These are phyloP conservation scores for Sporothrix sp. DNA, from an alignment of 2,329 filamentous ascomycete genomes.

Conservation along the genomic window DNA sequence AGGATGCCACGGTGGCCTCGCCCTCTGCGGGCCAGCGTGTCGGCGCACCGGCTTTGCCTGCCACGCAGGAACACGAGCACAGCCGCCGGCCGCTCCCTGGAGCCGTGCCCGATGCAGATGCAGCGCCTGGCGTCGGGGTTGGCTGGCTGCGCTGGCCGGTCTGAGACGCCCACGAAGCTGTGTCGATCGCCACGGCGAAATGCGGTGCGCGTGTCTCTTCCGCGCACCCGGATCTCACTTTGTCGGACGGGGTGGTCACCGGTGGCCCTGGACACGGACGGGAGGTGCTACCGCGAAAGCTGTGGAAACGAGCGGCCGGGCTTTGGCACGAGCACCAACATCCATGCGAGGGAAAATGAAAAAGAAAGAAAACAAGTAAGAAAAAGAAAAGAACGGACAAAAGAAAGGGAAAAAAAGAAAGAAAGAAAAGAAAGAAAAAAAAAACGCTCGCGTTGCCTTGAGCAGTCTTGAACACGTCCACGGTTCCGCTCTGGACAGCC, in stretches of 20 bases:
- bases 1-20: constrained; percentile 6
- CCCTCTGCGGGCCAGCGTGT: constrained; percentile 2
- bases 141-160: constrained; percentile 16
- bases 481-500: no score
- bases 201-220: background rate
- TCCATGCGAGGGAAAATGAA: background rate
- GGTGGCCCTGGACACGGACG: no score
- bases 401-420: no score
- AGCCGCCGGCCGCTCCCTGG: background rate
- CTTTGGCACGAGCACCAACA: no score
- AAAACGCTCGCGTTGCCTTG: no score
- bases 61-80: background rate
- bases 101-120: background rate
- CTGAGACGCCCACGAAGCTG: constrained; percentile 17
- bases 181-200: constrained; percentile 21
- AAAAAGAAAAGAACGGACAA: background rate
- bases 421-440: no score
- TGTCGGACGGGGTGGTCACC: no score
- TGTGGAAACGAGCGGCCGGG: constrained; percentile 1
- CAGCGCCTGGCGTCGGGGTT: background rate
- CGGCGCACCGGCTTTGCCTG: background rate
- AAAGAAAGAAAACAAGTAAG: background rate
- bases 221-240: background rate
- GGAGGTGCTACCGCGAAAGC: no score
- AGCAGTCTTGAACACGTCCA: no score